Evolutionary conservation across 1,284 basidiomycete genomes (phyloP), one percentile per base, ranked within the genome.

Genomic region (Apiotrichum sp.): DNA sequence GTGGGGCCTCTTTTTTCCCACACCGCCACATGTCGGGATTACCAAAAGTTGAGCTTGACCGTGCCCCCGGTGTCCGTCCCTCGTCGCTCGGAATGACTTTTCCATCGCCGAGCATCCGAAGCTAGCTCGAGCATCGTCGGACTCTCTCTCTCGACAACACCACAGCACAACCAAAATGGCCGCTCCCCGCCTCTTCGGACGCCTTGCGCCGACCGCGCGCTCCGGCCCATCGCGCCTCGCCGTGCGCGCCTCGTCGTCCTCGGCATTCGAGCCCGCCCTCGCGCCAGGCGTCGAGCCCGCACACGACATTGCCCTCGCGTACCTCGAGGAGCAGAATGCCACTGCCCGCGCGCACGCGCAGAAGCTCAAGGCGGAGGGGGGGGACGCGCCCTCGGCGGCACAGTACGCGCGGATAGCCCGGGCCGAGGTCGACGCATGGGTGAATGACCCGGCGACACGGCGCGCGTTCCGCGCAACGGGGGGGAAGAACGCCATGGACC

Each of bases 401-500:
- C 57, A 57, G 36, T 51, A 48, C 8, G 35, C 50, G 43, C 39
- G 61, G 50, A 66, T 70, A 54, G 61, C 61, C n/a, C 59, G 64
- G 22, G 58, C 69, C 14, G 68, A 73, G 55, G 61, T 74, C 10
- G 67, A 71, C 41, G 70, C 70, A 6, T 65, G 65, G 51, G 61
- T 74, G 39, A 70, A 73, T 58, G 69, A 75, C 61, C 75, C 75
- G 8, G 62, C 65, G 4, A 61, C 65, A 11, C 48, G 75, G 50
- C 58, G 67, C 47, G 42, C 51, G 41, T 74, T 74, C 62, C 53
- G 58, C 8, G 71, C 73, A 53, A 67, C 66, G 1, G 60, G 55
- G 4, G 72, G 72, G 1, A 53, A 58, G 44, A 68, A 69, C 4
- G 74, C 78, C 62, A 72, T 81, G 58, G 67, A 71, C 16, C 70